A percentile compares a stretch with the other conserved stretches of the same genome.
phyloP scores from a whole-genome alignment of 805 yeast species.

The Sugiyamaella lignohabitans region DNA sequence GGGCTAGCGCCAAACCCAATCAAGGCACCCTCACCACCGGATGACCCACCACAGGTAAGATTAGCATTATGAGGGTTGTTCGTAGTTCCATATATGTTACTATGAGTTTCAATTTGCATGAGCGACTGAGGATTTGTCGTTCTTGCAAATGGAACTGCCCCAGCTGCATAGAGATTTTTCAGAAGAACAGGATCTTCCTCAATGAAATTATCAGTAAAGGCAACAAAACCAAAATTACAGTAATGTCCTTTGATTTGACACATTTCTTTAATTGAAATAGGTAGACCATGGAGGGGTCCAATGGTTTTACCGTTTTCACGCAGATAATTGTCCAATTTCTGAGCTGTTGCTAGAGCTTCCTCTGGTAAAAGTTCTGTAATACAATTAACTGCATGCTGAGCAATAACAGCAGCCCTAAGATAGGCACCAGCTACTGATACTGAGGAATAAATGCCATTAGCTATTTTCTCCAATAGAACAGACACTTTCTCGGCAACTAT shows the following conservation, averaged over 20 bases:
- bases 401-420: constrained; percentile 50
- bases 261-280: constrained; percentile 51
- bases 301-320: constrained; percentile 40
- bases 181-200: constrained; percentile 5
- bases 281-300: constrained; percentile 64
- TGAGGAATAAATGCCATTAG: constrained; percentile 37
- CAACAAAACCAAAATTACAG: constrained; percentile 5
- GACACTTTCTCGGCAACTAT: constrained; percentile 25
- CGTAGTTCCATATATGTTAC: constrained; percentile 3
- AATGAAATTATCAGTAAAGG: constrained; percentile 7
- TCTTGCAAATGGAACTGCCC: constrained; percentile 49
- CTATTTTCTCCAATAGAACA: constrained; percentile 36
- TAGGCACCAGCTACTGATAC: constrained; percentile 47
- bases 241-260: constrained; percentile 4
- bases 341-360: constrained; percentile 37
- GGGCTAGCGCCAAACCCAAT: constrained; percentile 39
- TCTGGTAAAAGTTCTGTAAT: constrained; percentile 34
- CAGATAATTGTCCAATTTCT: constrained; percentile 46
- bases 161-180: constrained; percentile 22
- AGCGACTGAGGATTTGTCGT: constrained; percentile 48
- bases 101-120: constrained; percentile 28
- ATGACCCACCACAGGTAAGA: constrained; percentile 40
- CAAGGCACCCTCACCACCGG: constrained; percentile 51
- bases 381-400: constrained; percentile 52
- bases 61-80: constrained; percentile 5